A percentile compares a stretch with the other conserved stretches of the same genome.
Conservation (phyloP, 2,329 filamentous ascomycete genomes). For the Zarea fungicola region DNA sequence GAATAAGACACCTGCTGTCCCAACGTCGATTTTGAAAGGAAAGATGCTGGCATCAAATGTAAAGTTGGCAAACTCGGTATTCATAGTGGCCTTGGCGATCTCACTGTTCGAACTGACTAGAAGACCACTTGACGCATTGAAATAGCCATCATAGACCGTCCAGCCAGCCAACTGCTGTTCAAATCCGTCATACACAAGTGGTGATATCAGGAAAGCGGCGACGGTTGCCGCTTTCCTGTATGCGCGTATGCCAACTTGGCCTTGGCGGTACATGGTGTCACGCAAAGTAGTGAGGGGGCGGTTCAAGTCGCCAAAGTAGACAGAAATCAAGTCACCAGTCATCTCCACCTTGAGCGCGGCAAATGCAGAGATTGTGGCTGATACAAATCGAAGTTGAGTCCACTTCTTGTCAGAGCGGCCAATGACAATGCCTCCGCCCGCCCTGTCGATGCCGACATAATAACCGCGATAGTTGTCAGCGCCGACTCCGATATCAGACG, state of each 20-base stretch:
- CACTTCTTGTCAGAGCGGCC: not conserved
- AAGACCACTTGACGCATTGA: not conserved
- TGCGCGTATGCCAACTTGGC: not conserved
- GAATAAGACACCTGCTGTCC: not conserved
- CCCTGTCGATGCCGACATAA: constrained; percentile 2
- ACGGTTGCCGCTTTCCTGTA: not conserved
- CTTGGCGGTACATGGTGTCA: not conserved
- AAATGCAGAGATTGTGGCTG: not conserved
- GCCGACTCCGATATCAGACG: not conserved
- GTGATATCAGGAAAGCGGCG: not conserved
- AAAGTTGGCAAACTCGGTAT: not conserved
- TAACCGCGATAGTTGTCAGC: constrained; percentile 2
- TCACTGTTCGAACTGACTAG: not conserved
- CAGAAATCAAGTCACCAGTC: not conserved
- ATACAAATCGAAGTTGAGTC: not conserved
- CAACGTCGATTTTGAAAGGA: not conserved
- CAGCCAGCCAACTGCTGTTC: not conserved
- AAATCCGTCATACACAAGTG: constrained; percentile 1
- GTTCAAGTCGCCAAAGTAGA: not conserved
- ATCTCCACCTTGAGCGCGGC: not conserved
- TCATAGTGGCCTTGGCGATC: not conserved
- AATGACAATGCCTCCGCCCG: not conserved
- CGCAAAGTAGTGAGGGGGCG: not conserved
- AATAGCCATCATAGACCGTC: constrained; percentile 1
- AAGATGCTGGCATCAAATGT: not conserved